Evolutionary conservation across 495 filamentous ascomycete genomes (phyloP).

Genomic region (Talaromyces stipitatus): DNA sequence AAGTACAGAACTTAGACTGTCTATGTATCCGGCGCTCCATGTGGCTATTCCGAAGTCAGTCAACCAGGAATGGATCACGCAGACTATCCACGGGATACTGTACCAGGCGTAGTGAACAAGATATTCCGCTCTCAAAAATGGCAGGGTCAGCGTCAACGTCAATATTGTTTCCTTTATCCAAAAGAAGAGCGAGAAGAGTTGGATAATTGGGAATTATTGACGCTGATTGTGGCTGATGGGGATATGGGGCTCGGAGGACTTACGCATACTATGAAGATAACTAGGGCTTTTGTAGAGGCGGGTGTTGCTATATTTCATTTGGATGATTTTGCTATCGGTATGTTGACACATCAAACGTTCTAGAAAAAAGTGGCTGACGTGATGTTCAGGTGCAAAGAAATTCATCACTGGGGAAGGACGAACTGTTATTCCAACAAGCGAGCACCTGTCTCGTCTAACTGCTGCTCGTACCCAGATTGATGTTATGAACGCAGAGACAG

Average conservation of each 20-base stretch:
- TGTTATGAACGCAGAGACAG: neutral
- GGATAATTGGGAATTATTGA: neutral
- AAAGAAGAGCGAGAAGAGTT: neutral
- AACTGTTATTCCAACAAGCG: neutral
- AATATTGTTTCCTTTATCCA: neutral
- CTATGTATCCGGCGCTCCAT: neutral
- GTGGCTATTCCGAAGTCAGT: neutral
- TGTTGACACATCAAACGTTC: neutral
- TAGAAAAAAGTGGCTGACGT: neutral
- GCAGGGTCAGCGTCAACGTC: neutral
- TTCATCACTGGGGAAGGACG: neutral
- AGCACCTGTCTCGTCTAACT: neutral
- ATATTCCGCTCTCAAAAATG: neutral
- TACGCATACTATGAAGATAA: neutral
- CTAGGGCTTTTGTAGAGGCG: neutral
- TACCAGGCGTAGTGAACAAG: neutral
- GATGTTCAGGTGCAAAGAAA: neutral
- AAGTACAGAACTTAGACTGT: neutral
- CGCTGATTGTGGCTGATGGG: neutral
- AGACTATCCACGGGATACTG: slow-evolving; percentile 1
- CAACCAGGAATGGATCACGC: slow-evolving; percentile 3
- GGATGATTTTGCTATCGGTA: neutral
- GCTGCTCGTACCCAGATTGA: neutral
- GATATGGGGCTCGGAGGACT: neutral
- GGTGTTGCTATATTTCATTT: neutral